Percentiles rank a stretch among this genome's conserved stretches.
Conservation (phyloP, 2,329 filamentous ascomycete genomes). For the Periconia macrospinosa region DNA sequence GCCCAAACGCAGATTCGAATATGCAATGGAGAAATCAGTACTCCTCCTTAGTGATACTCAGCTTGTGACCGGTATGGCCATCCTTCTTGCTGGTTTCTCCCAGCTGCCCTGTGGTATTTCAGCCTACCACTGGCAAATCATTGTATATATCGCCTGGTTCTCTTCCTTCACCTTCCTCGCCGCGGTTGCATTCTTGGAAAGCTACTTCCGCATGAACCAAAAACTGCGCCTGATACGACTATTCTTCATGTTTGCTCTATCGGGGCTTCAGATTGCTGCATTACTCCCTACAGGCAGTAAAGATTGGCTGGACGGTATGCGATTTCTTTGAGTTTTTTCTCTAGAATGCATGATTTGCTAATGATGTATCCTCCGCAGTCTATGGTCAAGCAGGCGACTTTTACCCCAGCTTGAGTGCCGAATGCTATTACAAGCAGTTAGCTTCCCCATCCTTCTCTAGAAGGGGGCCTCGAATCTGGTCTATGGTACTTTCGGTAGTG, state of each 20-base stretch:
- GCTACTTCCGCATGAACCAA: conserved; percentile 21
- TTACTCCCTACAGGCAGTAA: conserved; percentile 25
- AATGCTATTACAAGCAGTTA: conserved; percentile 24
- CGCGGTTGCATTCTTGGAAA: conserved; percentile 22
- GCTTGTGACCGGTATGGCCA: conserved; percentile 26
- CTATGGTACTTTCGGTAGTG: conserved; percentile 25
- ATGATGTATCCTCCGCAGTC: no score
- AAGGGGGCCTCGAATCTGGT: conserved; percentile 21
- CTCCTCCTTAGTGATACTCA: conserved; percentile 30
- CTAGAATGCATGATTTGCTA: no score
- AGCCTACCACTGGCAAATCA: conserved; percentile 31
- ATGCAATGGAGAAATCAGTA: conserved; percentile 30
- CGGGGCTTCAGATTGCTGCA: conserved; percentile 18
- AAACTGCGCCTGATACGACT: conserved; percentile 21
- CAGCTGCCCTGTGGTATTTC: conserved; percentile 26
- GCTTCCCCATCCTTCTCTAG: conserved; percentile 3
- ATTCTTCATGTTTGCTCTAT: conserved; percentile 23
- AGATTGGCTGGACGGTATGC: conserved; percentile 27
- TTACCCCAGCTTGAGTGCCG: conserved; percentile 20
- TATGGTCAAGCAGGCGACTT: conserved; percentile 16
- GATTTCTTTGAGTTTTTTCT: no score
- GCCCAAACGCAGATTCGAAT: conserved; percentile 23
- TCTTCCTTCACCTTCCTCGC: conserved; percentile 23
- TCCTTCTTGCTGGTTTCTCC: conserved; percentile 22
- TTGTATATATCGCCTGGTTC: conserved; percentile 30